phyloP scores from a whole-genome alignment of 139 green algal species.

The Picochlorum sp. region DNA sequence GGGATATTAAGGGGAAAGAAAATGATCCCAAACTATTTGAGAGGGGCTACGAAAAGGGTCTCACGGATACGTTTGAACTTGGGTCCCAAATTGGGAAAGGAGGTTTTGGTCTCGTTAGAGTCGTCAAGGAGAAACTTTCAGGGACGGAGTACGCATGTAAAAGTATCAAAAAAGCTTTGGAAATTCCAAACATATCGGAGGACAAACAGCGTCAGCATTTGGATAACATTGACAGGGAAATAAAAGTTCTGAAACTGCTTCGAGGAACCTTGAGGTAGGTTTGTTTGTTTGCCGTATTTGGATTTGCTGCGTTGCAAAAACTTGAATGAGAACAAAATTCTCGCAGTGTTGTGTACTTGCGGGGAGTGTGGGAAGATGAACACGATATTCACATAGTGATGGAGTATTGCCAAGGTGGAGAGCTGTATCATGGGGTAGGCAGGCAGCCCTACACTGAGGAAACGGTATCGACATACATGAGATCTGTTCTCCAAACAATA shows the following conservation, averaged over 20 bases:
- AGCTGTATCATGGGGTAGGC: conserved; percentile 63
- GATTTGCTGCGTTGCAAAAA: neutral
- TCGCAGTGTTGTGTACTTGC: conserved; percentile 66
- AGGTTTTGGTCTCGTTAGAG: conserved; percentile 65
- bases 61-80: conserved; percentile 25
- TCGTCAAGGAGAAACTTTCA: conserved; percentile 30
- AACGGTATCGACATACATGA: conserved; percentile 48
- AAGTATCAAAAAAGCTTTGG: conserved; percentile 55
- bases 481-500: conserved; percentile 29
- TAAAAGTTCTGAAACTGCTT: conserved; percentile 49
- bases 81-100: conserved; percentile 52
- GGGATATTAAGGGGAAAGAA: conserved; percentile 14
- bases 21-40: conserved; percentile 8
- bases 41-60: conserved; percentile 11
- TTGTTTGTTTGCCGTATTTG: neutral
- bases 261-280: conserved; percentile 62
- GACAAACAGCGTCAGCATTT: conserved; percentile 60
- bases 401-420: conserved; percentile 72
- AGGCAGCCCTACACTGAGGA: conserved; percentile 60
- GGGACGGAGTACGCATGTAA: conserved; percentile 72
- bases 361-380: conserved; percentile 69
- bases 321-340: too few species aligned
- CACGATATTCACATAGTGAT: conserved; percentile 73
- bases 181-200: conserved; percentile 44
- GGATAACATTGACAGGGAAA: conserved; percentile 63